Base-by-base conservation (phyloP, 2,329 filamentous ascomycete genomes). In the Pseudocercospora fuligena region DNA sequence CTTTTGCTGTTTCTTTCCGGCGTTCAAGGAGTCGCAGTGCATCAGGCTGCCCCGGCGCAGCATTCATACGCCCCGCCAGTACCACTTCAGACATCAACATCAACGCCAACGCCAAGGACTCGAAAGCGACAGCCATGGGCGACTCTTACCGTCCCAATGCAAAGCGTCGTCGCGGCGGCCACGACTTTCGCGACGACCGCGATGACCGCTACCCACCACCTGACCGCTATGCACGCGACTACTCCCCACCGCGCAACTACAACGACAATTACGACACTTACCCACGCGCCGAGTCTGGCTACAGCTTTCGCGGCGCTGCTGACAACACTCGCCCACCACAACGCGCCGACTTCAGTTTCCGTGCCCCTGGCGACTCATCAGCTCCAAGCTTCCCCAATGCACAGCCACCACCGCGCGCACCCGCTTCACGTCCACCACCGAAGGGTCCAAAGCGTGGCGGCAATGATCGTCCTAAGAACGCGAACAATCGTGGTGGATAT, bases 241-340 rank as follows among this genome's bases (percentile, higher is more conserved):
- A 25, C 56, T 40, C 61, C n/a, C 62, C 61, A 29, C 49, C 49
- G 1, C 62, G 47, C 63, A 47, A 53, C 33, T 40, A 58, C 56
- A 16, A 57, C 57, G 49, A 59, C 51, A 53, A 53, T 51, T 29
- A 64, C 57, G 31, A 53, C 51, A 27, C 49, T 21, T 53, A 49
- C 7, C 16, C 12, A 5, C 58, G 25, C 40, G 29, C n/a, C 47
- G 59, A 68, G 54, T 65, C 47, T 7, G 70, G 67, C 16, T 74
- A 64, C 67, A 70, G 62, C 27, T 75, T 76, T 54, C 69, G 70
- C 16, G 74, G 74, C 51, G 73, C 73, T 53, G 72, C 70, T 16
- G 54, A 60, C 16, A 49, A 67, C 31, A 33, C 53, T 23, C 66
- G 69, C 51, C 61, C 66, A 33, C 69, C 69, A 14, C 65, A 69